Evolutionary conservation across 306 rosid species (phyloP).

Genomic region (Comarum palustre): DNA sequence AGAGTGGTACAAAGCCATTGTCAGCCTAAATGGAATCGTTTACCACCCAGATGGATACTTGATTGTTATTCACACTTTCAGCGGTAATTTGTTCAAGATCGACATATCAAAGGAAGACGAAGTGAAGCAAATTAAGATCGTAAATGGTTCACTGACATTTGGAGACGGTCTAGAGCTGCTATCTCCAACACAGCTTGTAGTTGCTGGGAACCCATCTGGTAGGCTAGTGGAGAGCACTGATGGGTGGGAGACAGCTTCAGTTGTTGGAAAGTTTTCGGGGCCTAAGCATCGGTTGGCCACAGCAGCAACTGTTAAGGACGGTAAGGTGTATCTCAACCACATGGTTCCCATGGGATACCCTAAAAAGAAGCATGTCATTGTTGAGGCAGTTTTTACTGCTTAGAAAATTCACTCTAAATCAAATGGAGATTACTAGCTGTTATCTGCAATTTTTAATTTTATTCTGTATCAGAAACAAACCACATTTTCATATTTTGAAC

Average conservation of each 20-base stretch:
- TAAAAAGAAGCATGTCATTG: slow-evolving; percentile 71
- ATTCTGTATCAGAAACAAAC: background rate
- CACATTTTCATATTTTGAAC: background rate
- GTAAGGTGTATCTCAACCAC: slow-evolving; percentile 74
- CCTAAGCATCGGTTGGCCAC: slow-evolving; percentile 74
- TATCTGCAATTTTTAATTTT: background rate
- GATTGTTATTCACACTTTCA: slow-evolving; percentile 65
- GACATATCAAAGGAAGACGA: slow-evolving; percentile 62
- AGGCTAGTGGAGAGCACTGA: slow-evolving; percentile 79
- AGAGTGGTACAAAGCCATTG: slow-evolving; percentile 72
- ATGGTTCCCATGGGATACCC: slow-evolving; percentile 77
- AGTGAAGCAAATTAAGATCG: slow-evolving; percentile 50
- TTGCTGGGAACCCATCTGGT: slow-evolving; percentile 74
- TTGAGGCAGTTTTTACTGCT: slow-evolving; percentile 69
- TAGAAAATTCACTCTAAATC: background rate
- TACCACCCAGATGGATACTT: slow-evolving; percentile 87
- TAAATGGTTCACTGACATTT: slow-evolving; percentile 50
- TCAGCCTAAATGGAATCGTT: slow-evolving; percentile 81
- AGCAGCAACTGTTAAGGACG: slow-evolving; percentile 80
- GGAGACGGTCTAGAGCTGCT: slow-evolving; percentile 83
- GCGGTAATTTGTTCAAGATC: slow-evolving; percentile 68
- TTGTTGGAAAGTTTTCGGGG: slow-evolving; percentile 56
- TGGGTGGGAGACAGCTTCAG: slow-evolving; percentile 81
- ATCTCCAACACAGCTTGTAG: slow-evolving; percentile 69
- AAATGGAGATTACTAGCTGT: slow-evolving; percentile 1